phyloP scores from a whole-genome alignment of 108 stramenopile species.

The Conticribra weissflogii region DNA sequence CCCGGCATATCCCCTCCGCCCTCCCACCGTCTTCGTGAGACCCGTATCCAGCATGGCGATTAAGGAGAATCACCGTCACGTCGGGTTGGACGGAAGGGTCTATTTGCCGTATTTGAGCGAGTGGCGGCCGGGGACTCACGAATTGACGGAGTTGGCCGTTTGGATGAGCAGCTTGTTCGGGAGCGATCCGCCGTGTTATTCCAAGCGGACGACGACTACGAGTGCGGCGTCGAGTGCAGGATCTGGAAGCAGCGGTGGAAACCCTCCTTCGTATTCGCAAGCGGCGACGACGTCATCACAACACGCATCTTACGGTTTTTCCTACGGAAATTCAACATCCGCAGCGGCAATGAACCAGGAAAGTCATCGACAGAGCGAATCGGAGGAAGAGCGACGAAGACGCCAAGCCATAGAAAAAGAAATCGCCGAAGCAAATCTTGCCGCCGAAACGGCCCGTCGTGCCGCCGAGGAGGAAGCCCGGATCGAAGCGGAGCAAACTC shows the following conservation, averaged over 20 bases:
- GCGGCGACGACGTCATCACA: slow-evolving; percentile 1
- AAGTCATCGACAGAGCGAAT: no score
- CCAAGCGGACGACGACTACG: slow-evolving; percentile 38
- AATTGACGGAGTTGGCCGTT: slow-evolving; percentile 78
- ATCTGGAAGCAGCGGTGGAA: no score
- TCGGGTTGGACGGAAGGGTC: slow-evolving; percentile 86
- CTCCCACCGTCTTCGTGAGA: slow-evolving; percentile 88
- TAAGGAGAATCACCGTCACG: slow-evolving; percentile 87
- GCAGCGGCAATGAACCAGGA: no score
- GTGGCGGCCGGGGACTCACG: slow-evolving; percentile 79
- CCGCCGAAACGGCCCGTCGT: slow-evolving; percentile 50
- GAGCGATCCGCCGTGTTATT: slow-evolving; percentile 93
- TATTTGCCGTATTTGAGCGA: slow-evolving; percentile 95
- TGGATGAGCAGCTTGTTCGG: slow-evolving; percentile 91
- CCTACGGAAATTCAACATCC: slow-evolving; percentile 4
- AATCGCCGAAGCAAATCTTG: slow-evolving; percentile 56
- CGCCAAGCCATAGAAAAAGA: slow-evolving; percentile 45
- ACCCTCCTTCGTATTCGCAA: slow-evolving; percentile 27
- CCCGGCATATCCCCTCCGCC: slow-evolving; percentile 78
- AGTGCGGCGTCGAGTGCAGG: background rate
- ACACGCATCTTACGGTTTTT: background rate
- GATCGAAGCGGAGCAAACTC: slow-evolving; percentile 41
- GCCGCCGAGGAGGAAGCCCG: slow-evolving; percentile 25
- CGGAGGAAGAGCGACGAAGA: no score
- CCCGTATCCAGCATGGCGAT: slow-evolving; percentile 81